phyloP scores from a whole-genome alignment of 1,284 basidiomycete genomes.

The Mycena citricolor region DNA sequence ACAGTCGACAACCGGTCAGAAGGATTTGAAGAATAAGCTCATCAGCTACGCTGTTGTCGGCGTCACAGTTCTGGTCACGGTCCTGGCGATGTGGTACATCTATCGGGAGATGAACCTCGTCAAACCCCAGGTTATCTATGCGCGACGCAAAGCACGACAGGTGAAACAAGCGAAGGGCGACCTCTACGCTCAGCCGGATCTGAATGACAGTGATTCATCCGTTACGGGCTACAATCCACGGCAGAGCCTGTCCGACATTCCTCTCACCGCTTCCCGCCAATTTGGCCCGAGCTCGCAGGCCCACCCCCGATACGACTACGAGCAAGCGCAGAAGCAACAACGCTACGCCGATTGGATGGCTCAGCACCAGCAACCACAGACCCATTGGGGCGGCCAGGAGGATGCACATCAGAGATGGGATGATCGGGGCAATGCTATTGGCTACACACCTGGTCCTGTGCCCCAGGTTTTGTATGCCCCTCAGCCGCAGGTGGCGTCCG shows the following conservation, averaged over 20 bases:
- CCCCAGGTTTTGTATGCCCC: constrained; percentile 19
- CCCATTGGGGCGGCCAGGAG: constrained; percentile 1
- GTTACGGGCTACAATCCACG: constrained; percentile 9
- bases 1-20: constrained; percentile 40
- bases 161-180: constrained; percentile 17
- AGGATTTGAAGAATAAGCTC: constrained; percentile 50
- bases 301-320: constrained; percentile 22
- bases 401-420: constrained; percentile 24
- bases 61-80: constrained; percentile 69
- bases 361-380: constrained; percentile 7
- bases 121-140: constrained; percentile 73
- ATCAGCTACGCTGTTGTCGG: constrained; percentile 65
- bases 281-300: background rate
- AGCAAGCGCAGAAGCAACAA: constrained; percentile 19
- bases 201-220: constrained; percentile 18
- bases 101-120: constrained; percentile 72
- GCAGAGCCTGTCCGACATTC: constrained; percentile 17
- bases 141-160: constrained; percentile 66
- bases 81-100: constrained; percentile 84
- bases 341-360: constrained; percentile 17
- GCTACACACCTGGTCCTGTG: constrained; percentile 19
- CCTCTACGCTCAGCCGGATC: constrained; percentile 4
- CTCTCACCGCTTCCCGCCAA: constrained; percentile 17
- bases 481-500: constrained; percentile 11
- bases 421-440: constrained; percentile 18